Conservation (phyloP, 2,329 filamentous ascomycete genomes). For the Fusarium xylarioides region DNA sequence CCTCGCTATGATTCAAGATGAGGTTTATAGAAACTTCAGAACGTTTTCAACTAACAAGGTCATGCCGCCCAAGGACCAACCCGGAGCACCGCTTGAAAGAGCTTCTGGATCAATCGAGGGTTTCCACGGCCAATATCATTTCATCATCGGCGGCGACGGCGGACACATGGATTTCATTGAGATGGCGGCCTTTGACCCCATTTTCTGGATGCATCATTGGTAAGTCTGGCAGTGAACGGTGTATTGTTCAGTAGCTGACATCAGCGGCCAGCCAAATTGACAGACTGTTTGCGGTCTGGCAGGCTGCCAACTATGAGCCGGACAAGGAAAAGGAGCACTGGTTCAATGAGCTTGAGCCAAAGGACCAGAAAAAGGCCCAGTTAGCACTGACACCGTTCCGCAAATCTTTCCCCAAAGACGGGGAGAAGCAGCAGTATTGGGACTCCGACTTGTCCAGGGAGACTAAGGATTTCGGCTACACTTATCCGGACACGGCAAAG, state of each 20-base stretch:
- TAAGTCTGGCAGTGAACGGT: fast-evolving
- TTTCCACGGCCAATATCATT: fast-evolving
- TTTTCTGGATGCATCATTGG: background rate
- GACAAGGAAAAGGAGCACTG: too few relatives aligned
- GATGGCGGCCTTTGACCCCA: background rate
- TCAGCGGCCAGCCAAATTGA: background rate
- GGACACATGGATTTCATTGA: background rate
- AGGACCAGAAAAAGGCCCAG: fast-evolving
- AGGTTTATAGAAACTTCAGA: background rate
- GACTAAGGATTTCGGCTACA: fast-evolving
- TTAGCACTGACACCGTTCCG: background rate
- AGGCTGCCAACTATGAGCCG: background rate
- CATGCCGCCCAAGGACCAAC: fast-evolving
- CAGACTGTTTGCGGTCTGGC: background rate
- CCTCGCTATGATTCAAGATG: background rate
- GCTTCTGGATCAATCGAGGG: fast-evolving
- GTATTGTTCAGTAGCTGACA: fast-evolving
- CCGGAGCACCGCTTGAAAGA: fast-evolving
- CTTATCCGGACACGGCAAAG: fast-evolving
- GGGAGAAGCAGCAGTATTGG: background rate
- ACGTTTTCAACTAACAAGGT: background rate
- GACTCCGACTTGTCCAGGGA: fast-evolving
- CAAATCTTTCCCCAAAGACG: fast-evolving
- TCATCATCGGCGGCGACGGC: fast-evolving
- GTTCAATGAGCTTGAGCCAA: background rate